Base-by-base conservation (phyloP, 2,329 filamentous ascomycete genomes). In the Cordyceps javanica region DNA sequence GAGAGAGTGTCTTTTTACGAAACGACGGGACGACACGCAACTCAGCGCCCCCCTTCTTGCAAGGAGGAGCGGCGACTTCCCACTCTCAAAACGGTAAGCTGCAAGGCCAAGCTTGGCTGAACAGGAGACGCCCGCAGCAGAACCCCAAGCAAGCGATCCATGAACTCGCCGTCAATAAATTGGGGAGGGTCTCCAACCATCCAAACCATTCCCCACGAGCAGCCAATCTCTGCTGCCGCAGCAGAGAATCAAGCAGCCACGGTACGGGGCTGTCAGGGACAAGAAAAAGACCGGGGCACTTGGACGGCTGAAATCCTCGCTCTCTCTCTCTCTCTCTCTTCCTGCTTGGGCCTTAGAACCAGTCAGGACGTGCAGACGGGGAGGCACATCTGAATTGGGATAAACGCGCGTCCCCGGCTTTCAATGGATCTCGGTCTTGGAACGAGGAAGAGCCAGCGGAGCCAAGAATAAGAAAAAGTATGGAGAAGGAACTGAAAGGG, bases 321-420 rank as follows among this genome's bases (percentile, higher is more conserved):
- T 32, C 30, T 11, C 11, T 32, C 30, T 32, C 11, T 32, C 11
- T 6, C 30, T 6, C 6, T 11, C 30, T 32, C 30, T 32, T 32
- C 30, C 30, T n/a, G n/a, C n/a, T n/a, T n/a, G n/a, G n/a, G n/a
- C n/a, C n/a, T n/a, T n/a, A n/a, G 38, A 36, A 14, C 34, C 39
- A 3, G 14, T 25, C 6, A 25, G 3, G 21, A 9, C 10, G 19
- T 16, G 39, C 11, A 25, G 16, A 21, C 39, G 7, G 14, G n/a
- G 38, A 3, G 16, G 30, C 23, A n/a, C n/a, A n/a, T 30, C 26
- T 30, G 7, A 2, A 49, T 49, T 41, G 25, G 44, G 44, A 56
- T 41, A 56, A 48, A 56, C 53, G 44, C 53, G 44, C 53, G 53
- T 55, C 44, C 53, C 28, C 39, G 8, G 52, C n/a, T 36, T 41